Percentiles rank a stretch among this genome's conserved stretches.
Conservation (phyloP, 148 eudicot genomes). For the Suaeda aralocaspica region DNA sequence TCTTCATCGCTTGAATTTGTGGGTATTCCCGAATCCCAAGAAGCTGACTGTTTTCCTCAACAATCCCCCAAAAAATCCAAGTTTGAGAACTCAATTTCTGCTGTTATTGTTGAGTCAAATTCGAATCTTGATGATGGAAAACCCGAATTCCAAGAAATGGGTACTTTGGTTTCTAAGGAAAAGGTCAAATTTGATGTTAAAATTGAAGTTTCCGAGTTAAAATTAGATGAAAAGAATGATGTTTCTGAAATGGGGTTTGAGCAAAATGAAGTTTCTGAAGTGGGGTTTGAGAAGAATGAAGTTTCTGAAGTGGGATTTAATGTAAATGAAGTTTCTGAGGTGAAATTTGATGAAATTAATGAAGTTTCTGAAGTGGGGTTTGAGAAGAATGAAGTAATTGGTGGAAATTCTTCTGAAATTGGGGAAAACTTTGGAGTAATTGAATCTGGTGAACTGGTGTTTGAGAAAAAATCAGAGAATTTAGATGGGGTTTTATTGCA, state of each 20-base stretch:
- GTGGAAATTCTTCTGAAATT: background rate
- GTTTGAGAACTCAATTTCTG: background rate
- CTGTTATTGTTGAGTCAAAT: background rate
- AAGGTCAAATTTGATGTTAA: background rate
- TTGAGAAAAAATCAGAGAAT: background rate
- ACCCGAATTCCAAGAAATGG: background rate
- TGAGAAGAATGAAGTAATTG: constrained; percentile 2
- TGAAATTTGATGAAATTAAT: background rate
- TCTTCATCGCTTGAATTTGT: background rate
- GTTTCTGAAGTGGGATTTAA: background rate
- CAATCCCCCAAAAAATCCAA: constrained; percentile 23
- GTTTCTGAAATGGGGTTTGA: constrained; percentile 5
- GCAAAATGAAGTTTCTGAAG: background rate
- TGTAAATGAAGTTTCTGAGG: background rate
- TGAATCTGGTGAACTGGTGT: background rate
- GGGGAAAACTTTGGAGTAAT: no score
- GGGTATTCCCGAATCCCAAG: background rate
- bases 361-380: background rate
- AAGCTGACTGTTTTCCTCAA: background rate
- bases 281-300: background rate
- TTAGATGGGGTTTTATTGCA: constrained; percentile 3
- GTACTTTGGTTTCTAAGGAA: background rate
- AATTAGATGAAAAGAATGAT: background rate
- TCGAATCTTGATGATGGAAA: constrained; percentile 1
- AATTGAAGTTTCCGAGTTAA: background rate